These are phyloP conservation scores for Aciculoconidium aculeatum DNA, from an alignment of 805 yeast genomes.

Conservation along the genomic window DNA sequence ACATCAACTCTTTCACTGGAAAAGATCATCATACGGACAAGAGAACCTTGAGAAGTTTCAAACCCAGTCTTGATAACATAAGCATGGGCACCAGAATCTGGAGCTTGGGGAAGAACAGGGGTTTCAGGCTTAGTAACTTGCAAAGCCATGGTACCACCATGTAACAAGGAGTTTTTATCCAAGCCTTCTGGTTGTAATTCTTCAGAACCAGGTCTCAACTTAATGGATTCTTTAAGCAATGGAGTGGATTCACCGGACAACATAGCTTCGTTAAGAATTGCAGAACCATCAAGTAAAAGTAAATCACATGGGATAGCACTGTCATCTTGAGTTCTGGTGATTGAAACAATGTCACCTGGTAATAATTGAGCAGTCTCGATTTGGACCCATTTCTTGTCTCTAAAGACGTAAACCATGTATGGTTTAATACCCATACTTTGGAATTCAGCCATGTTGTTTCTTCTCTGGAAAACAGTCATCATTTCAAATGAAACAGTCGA, in stretches of 20 bases:
- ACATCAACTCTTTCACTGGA: slow-evolving; percentile 95
- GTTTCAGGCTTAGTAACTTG: slow-evolving; percentile 75
- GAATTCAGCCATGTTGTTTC: slow-evolving; percentile 90
- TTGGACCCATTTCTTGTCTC: slow-evolving; percentile 66
- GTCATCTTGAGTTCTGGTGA: slow-evolving; percentile 85
- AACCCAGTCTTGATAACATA: slow-evolving; percentile 92
- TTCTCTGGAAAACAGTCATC: slow-evolving; percentile 92
- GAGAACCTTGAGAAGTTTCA: slow-evolving; percentile 95
- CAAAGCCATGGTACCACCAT: slow-evolving; percentile 94
- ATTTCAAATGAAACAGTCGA: slow-evolving; percentile 92
- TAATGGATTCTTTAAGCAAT: slow-evolving; percentile 83
- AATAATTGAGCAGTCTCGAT: slow-evolving; percentile 68
- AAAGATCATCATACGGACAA: slow-evolving; percentile 96
- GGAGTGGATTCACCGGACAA: slow-evolving; percentile 98
- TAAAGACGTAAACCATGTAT: slow-evolving; percentile 64
- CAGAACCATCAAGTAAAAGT: slow-evolving; percentile 79
- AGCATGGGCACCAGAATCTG: slow-evolving; percentile 91
- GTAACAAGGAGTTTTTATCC: slow-evolving; percentile 83
- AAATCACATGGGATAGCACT: slow-evolving; percentile 93
- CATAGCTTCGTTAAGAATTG: slow-evolving; percentile 98
- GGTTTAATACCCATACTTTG: slow-evolving; percentile 97
- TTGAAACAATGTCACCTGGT: slow-evolving; percentile 88
- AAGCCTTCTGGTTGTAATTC: slow-evolving; percentile 67
- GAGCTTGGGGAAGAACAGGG: slow-evolving; percentile 54
- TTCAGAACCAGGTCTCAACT: slow-evolving; percentile 72